These are phyloP conservation scores for Ceriops tagal DNA, from an alignment of 345 rosid species.

Conservation along the genomic window DNA sequence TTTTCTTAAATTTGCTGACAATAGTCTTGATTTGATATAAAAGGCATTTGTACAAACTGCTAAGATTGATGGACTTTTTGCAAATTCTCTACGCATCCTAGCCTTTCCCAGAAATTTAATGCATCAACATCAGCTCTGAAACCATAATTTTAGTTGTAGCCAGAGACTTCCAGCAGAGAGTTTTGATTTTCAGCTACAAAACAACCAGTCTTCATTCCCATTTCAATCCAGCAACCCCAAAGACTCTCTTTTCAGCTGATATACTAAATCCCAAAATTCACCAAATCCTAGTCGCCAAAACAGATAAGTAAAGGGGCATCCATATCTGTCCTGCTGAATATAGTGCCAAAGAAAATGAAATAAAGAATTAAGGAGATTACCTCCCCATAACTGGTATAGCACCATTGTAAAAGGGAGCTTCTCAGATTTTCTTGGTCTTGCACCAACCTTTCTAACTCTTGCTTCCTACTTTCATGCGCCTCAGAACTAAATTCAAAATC, in stretches of 20 bases:
- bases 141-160: neutral
- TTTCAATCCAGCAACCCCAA: neutral
- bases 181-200: neutral
- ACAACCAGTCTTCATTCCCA: neutral
- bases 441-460: slow-evolving; percentile 70
- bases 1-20: too few species aligned
- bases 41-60: too few species aligned
- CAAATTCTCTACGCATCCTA: neutral
- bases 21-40: too few species aligned
- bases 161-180: neutral
- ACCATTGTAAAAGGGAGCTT: slow-evolving; percentile 96
- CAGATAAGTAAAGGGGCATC: neutral
- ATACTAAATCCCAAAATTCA: neutral
- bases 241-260: too few species aligned
- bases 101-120: neutral
- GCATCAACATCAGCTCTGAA: neutral
- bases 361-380: slow-evolving; percentile 32
- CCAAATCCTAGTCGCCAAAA: neutral
- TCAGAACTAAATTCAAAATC: slow-evolving; percentile 89
- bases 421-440: slow-evolving; percentile 77
- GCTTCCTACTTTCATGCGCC: slow-evolving; percentile 79
- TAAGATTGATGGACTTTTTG: too few species aligned
- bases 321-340: neutral
- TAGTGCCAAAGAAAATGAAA: neutral
- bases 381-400: slow-evolving; percentile 97